These are phyloP conservation scores for Claviceps sp. DNA, from an alignment of 2,329 filamentous ascomycete genomes.

Conservation along the genomic window DNA sequence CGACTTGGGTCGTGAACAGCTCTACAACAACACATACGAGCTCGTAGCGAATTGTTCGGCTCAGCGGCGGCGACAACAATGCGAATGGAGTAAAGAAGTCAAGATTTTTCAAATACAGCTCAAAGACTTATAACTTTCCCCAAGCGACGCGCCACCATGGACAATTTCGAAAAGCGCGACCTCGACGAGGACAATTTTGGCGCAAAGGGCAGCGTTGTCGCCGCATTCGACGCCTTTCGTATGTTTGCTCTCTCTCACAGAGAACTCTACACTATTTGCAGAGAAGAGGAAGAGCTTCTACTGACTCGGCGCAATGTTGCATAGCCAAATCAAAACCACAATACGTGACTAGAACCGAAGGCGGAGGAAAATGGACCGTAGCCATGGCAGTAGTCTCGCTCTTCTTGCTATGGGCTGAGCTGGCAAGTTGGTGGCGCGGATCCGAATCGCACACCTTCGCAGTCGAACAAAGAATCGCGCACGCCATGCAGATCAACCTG, in stretches of 20 bases:
- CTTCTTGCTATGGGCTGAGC: conserved; percentile 65
- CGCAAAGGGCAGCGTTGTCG: conserved; percentile 55
- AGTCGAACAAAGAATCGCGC: conserved; percentile 83
- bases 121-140: not conserved
- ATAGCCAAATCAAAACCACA: conserved; percentile 90
- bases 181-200: conserved; percentile 70
- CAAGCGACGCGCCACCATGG: conserved; percentile 38
- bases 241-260: conserved; percentile 24
- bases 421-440: conserved; percentile 72
- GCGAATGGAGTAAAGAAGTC: not conserved
- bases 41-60: not conserved
- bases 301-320: not conserved
- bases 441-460: conserved; percentile 79
- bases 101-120: not conserved
- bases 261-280: not conserved
- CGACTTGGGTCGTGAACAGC: not conserved
- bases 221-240: conserved; percentile 97
- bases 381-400: conserved; percentile 62
- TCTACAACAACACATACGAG: not conserved
- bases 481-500: conserved; percentile 84
- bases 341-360: conserved; percentile 71
- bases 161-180: conserved; percentile 56
- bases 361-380: conserved; percentile 89
- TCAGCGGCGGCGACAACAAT: not conserved
- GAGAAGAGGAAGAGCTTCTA: not conserved